Evolutionary conservation across 768 basidiomycete genomes (phyloP).

Genomic region (Lactarius indigo): DNA sequence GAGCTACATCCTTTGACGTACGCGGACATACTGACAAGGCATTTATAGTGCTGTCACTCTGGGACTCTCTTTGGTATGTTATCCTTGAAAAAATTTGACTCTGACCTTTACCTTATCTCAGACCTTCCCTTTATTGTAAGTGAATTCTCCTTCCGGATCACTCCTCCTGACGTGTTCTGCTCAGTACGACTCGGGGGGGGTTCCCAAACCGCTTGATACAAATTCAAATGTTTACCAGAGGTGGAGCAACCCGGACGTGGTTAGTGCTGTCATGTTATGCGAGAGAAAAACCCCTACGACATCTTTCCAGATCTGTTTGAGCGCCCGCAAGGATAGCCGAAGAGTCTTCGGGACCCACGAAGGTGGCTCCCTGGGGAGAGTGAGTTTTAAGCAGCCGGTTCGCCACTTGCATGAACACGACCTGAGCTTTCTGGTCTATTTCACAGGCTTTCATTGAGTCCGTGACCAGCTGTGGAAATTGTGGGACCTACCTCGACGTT

Average conservation of each 20-base stretch:
- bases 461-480: background rate
- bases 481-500: background rate
- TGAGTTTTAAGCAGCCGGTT: background rate
- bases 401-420: background rate
- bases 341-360: background rate
- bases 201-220: background rate
- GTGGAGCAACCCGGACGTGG: background rate
- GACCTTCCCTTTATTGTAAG: conserved; percentile 6
- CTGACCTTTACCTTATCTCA: background rate
- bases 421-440: background rate
- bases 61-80: conserved; percentile 9
- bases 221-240: background rate
- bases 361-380: background rate
- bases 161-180: background rate
- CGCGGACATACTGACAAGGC: background rate
- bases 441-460: conserved; percentile 4
- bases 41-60: background rate
- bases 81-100: background rate
- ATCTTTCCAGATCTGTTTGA: background rate
- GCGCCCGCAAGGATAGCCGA: background rate
- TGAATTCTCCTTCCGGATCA: background rate
- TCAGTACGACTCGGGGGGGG: background rate
- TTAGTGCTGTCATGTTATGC: background rate
- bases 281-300: background rate
- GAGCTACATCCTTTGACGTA: background rate